Conservation (phyloP, 495 filamentous ascomycete genomes). For the Letharia lupina region DNA sequence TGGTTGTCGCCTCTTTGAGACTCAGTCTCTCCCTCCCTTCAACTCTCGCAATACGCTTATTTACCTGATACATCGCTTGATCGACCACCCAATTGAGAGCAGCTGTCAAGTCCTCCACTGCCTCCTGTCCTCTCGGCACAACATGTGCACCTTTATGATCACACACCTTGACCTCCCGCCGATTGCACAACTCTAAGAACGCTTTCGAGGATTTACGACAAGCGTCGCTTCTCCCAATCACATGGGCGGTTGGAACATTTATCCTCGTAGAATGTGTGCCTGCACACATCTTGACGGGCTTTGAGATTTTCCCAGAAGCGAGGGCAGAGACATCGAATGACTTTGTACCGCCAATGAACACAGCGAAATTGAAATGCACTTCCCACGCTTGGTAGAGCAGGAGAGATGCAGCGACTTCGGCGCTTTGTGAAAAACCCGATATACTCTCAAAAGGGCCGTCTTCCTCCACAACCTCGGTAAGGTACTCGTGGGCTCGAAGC, state of each 20-base stretch:
- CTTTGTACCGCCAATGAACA: constrained; percentile 24
- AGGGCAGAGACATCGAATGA: constrained; percentile 15
- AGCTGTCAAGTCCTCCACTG: constrained; percentile 5
- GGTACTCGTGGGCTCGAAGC: constrained; percentile 30
- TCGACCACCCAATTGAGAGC: constrained; percentile 10
- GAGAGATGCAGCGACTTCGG: constrained; percentile 32
- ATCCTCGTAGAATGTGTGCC: constrained; percentile 1
- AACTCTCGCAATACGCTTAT: background rate
- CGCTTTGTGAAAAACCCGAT: constrained; percentile 41
- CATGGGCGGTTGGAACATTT: constrained; percentile 2
- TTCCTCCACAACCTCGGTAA: constrained; percentile 28
- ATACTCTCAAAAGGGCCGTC: constrained; percentile 41
- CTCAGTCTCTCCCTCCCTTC: background rate
- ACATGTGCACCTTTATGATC: constrained; percentile 10
- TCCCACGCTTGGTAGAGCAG: constrained; percentile 28
- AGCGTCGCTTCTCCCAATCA: constrained; percentile 2
- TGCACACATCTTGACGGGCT: background rate
- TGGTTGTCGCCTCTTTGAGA: background rate
- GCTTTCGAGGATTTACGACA: background rate
- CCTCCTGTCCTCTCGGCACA: constrained; percentile 6
- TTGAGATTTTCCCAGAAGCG: background rate
- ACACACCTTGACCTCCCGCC: constrained; percentile 1
- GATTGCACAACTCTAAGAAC: background rate
- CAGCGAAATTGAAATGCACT: constrained; percentile 25
- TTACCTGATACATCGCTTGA: constrained; percentile 5